These are phyloP conservation scores for Botrytis aclada DNA, from an alignment of 2,329 filamentous ascomycete species.

Conservation along the genomic window DNA sequence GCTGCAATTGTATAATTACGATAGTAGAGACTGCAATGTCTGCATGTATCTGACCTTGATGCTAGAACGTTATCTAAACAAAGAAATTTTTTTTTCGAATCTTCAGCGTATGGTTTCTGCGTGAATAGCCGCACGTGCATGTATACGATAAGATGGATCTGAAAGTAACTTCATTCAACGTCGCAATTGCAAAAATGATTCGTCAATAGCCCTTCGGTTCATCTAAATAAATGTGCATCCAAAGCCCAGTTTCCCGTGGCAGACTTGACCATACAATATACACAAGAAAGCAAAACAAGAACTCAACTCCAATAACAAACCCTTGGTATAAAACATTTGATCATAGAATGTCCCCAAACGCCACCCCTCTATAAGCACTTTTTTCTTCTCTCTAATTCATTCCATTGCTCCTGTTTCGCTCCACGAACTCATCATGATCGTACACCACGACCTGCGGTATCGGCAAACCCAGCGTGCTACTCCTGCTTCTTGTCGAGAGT, in stretches of 20 bases:
- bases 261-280: neutral
- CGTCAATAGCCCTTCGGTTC: neutral
- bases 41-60: neutral
- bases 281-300: neutral
- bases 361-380: neutral
- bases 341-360: neutral
- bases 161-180: neutral
- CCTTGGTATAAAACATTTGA: neutral
- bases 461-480: conserved; percentile 6
- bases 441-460: conserved; percentile 27
- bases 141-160: neutral
- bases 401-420: conserved; percentile 14
- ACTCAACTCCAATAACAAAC: neutral
- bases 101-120: neutral
- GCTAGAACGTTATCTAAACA: accelerated
- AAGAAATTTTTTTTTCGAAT: too few species aligned
- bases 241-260: neutral
- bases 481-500: neutral
- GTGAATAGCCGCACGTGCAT: too few species aligned
- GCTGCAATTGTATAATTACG: neutral
- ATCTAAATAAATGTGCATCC: neutral
- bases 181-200: neutral
- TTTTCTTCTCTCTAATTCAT: neutral
- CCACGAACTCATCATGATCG: conserved; percentile 29
- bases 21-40: neutral